Base-by-base conservation (phyloP, 805 yeast genomes). In the Pichia paraexigua region DNA sequence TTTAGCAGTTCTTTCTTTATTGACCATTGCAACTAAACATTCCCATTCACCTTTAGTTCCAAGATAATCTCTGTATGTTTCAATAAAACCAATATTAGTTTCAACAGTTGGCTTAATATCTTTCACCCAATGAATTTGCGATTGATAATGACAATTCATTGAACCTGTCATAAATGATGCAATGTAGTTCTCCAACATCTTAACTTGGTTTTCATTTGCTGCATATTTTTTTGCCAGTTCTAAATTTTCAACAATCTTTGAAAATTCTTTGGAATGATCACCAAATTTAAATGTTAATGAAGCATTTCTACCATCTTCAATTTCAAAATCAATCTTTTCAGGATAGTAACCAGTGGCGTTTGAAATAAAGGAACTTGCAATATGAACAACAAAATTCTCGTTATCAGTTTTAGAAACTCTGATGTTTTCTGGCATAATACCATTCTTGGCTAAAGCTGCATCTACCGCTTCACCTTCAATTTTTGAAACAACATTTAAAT, bases 11-110 rank as follows among this genome's bases (percentile, higher is more conserved):
- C 95, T 77, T 56, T 87, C 92, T 63, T 85, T 84, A 68, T 89
- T 88, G 51, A 89, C 95, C 80, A 88, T 85, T 21, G 96, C 92
- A 35, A 89, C 94, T 46, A 89, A 71, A 28, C 95, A 88, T 70
- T 89, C 96, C 92, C 94, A 89, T 68, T 89, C 97, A 53, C 96
- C 97, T 62, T 90, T 78, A 45, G 88, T 87, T 45, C 96, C 96
- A 32, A 91, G 79, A 17, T 96, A 95, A 64, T 88, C 97, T 67
- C 97, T 77, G 70, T 89, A 89, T 28, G 96, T 89, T 71, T 89
- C 97, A 59, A 89, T 89, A 65, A 89, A 89, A 0, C 97, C 97
- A 60, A 89, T 79, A 64, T 89, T 88, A 44, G 92, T 82, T 69
- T 83, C 89, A 40, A 83, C 83, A 15, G 71, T 71, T 13, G 97